Evolutionary conservation across 495 filamentous ascomycete genomes (phyloP).

Genomic region (Lasiosphaeria ovina): DNA sequence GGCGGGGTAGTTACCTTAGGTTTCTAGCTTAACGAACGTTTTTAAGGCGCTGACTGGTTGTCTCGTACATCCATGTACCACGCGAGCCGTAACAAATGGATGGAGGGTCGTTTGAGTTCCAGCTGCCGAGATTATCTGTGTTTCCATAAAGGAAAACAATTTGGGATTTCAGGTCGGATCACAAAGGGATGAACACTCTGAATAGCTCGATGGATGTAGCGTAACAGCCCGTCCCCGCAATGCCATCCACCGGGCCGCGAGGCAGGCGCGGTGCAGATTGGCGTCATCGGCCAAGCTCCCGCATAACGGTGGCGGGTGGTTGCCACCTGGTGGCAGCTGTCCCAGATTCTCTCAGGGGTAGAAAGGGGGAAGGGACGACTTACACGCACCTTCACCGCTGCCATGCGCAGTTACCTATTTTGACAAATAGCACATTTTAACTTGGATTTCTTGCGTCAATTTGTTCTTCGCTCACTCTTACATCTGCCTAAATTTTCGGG

Average conservation of each 20-base stretch:
- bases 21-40: slow-evolving; percentile 3
- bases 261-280: neutral
- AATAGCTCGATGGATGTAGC: too few species aligned
- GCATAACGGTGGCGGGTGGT: neutral
- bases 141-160: neutral
- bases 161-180: too few species aligned
- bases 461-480: neutral
- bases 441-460: neutral
- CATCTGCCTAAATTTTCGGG: too few species aligned
- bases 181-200: too few species aligned
- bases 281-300: neutral
- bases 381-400: slow-evolving; percentile 3
- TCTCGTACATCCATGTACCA: too few species aligned
- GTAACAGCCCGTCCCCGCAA: too few species aligned
- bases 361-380: slow-evolving; percentile 20
- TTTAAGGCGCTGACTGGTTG: neutral
- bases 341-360: neutral
- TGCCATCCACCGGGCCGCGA: too few species aligned
- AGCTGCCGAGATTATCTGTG: neutral
- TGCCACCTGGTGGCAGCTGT: neutral
- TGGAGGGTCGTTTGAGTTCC: too few species aligned
- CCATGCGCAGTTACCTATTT: too few species aligned
- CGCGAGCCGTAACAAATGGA: too few species aligned
- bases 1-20: slow-evolving; percentile 10
- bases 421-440: neutral